These are phyloP conservation scores for Cutaneotrichosporon daszewskae DNA, from an alignment of 1,284 basidiomycete species.

Conservation along the genomic window DNA sequence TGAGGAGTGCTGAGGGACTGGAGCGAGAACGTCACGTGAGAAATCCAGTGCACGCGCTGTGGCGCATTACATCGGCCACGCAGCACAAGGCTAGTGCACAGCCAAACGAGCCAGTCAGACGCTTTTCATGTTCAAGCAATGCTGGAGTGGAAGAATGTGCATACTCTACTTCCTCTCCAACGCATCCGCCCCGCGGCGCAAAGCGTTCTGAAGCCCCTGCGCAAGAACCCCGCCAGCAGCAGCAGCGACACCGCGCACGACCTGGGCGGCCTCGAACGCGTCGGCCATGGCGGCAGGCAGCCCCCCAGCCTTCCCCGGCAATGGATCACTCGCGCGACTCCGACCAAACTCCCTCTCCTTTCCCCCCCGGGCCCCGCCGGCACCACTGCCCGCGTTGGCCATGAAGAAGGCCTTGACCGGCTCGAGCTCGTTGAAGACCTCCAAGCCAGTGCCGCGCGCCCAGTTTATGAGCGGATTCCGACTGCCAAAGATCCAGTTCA, in stretches of 20 bases:
- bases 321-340: conserved; percentile 13
- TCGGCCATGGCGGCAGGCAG: conserved; percentile 11
- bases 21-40: no score
- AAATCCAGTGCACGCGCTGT: no score
- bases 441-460: conserved; percentile 79
- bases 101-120: no score
- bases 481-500: conserved; percentile 74
- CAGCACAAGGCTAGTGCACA: no score
- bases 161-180: conserved; percentile 7
- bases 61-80: no score
- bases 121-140: background rate
- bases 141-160: no score
- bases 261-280: conserved; percentile 9
- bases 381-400: conserved; percentile 60
- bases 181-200: conserved; percentile 16
- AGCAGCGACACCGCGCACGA: conserved; percentile 1
- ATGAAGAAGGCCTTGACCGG: conserved; percentile 74
- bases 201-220: conserved; percentile 28
- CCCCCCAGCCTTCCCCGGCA: conserved; percentile 4
- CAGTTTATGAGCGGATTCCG: conserved; percentile 67
- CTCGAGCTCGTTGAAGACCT: conserved; percentile 82
- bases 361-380: background rate
- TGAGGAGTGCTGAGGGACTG: no score
- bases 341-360: conserved; percentile 21
- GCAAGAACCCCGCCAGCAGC: conserved; percentile 24